phyloP scores from a whole-genome alignment of 345 rosid genomes.

The Acer yangbiense region DNA sequence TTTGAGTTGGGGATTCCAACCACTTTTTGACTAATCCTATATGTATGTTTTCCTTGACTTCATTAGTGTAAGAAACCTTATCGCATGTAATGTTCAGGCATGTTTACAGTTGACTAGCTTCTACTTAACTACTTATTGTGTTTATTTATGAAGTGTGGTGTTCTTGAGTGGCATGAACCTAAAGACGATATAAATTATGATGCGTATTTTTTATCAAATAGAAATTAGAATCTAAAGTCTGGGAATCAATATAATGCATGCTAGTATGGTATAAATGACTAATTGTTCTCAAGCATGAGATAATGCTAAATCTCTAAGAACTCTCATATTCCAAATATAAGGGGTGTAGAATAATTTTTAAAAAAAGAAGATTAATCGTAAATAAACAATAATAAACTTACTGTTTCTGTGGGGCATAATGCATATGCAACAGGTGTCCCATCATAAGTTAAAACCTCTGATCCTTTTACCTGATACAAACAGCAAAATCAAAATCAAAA shows the following conservation, averaged over 20 bases:
- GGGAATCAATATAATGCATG: neutral
- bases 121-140: neutral
- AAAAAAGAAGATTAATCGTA: neutral
- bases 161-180: neutral
- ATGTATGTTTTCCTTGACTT: neutral
- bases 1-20: neutral
- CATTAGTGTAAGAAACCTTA: too few relatives aligned
- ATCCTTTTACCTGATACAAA: constrained; percentile 71
- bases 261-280: neutral
- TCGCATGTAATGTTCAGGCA: neutral
- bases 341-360: neutral
- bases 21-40: neutral
- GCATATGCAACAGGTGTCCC: constrained; percentile 83
- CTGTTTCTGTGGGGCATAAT: constrained; percentile 72
- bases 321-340: neutral
- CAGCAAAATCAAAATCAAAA: neutral
- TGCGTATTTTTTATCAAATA: too few relatives aligned
- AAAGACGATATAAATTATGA: too few relatives aligned
- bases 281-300: neutral
- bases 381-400: constrained; percentile 24
- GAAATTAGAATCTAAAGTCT: neutral
- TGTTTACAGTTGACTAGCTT: neutral
- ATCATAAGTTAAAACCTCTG: constrained; percentile 65
- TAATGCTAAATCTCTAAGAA: too few relatives aligned
- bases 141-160: too few relatives aligned